These are phyloP conservation scores for Zygotorulaspora chibaensis DNA, from an alignment of 805 yeast species.

Conservation along the genomic window DNA sequence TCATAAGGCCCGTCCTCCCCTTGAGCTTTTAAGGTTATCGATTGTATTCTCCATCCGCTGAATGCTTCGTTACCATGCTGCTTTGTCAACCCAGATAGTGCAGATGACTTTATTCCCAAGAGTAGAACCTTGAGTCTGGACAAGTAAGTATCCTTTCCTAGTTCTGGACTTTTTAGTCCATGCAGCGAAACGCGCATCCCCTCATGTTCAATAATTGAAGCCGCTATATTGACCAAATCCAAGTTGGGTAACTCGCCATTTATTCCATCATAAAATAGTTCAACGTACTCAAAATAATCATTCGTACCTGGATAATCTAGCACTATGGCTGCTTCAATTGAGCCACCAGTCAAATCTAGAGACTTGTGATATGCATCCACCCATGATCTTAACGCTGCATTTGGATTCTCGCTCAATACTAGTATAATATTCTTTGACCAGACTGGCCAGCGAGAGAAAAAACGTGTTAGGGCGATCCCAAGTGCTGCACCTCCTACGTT, in stretches of 20 bases:
- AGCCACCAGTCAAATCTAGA: slow-evolving; percentile 85
- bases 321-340: slow-evolving; percentile 85
- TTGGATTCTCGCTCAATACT: slow-evolving; percentile 73
- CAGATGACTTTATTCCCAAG: slow-evolving; percentile 63
- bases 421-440: slow-evolving; percentile 94
- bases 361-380: slow-evolving; percentile 88
- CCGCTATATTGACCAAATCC: slow-evolving; percentile 81
- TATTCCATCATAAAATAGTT: slow-evolving; percentile 76
- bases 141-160: slow-evolving; percentile 46
- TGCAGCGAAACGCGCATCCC: slow-evolving; percentile 67
- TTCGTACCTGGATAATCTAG: slow-evolving; percentile 64
- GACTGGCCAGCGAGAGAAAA: slow-evolving; percentile 78
- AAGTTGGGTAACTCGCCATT: slow-evolving; percentile 95
- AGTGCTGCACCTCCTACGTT: slow-evolving; percentile 82
- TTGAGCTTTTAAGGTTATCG: slow-evolving; percentile 71
- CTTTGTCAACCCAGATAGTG: slow-evolving; percentile 62
- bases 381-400: slow-evolving; percentile 73
- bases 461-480: slow-evolving; percentile 67
- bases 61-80: slow-evolving; percentile 83
- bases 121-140: slow-evolving; percentile 55
- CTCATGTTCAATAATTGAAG: slow-evolving; percentile 70
- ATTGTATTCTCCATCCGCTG: slow-evolving; percentile 94
- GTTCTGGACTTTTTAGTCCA: slow-evolving; percentile 44
- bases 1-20: slow-evolving; percentile 60
- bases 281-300: slow-evolving; percentile 71